phyloP scores from a whole-genome alignment of 2,329 filamentous ascomycete species.

The Sporothrix phasma region DNA sequence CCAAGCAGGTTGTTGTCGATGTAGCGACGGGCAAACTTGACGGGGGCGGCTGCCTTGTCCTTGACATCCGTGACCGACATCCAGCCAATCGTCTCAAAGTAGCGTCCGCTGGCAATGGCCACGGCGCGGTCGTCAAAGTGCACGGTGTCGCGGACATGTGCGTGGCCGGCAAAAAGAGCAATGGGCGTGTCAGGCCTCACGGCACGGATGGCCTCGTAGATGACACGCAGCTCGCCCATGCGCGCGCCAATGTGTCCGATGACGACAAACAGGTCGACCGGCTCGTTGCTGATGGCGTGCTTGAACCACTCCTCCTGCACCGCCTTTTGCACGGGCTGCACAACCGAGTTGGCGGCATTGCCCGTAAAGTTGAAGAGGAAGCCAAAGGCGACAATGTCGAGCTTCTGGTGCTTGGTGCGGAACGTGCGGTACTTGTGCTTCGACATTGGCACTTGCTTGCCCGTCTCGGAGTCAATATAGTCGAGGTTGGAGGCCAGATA shows the following conservation, averaged over 20 bases:
- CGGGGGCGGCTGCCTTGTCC: conserved; percentile 6
- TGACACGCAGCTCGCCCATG: conserved; percentile 65
- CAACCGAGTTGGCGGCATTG: conserved; percentile 83
- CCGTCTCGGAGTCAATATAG: conserved; percentile 59
- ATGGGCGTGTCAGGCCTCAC: conserved; percentile 75
- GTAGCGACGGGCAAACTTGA: conserved; percentile 65
- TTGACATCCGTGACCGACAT: conserved; percentile 65
- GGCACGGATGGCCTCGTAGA: conserved; percentile 69
- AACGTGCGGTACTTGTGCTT: conserved; percentile 72
- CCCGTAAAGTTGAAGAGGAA: conserved; percentile 91
- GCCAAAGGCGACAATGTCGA: conserved; percentile 78
- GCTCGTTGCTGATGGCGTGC: conserved; percentile 67
- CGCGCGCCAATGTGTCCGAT: conserved; percentile 76
- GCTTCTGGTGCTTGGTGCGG: conserved; percentile 77
- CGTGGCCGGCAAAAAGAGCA: conserved; percentile 84
- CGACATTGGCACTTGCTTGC: conserved; percentile 65
- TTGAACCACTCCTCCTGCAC: conserved; percentile 85
- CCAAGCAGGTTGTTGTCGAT: conserved; percentile 91
- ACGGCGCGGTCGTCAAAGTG: conserved; percentile 69
- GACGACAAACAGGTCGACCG: conserved; percentile 74
- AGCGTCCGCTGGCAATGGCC: conserved; percentile 77
- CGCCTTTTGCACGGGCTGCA: conserved; percentile 69
- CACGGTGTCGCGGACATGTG: conserved; percentile 76
- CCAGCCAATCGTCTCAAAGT: conserved; percentile 93
- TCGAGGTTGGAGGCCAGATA: conserved; percentile 93